Evolutionary conservation across 805 yeast species (phyloP).

Genomic region (Ogataea haglerorum): DNA sequence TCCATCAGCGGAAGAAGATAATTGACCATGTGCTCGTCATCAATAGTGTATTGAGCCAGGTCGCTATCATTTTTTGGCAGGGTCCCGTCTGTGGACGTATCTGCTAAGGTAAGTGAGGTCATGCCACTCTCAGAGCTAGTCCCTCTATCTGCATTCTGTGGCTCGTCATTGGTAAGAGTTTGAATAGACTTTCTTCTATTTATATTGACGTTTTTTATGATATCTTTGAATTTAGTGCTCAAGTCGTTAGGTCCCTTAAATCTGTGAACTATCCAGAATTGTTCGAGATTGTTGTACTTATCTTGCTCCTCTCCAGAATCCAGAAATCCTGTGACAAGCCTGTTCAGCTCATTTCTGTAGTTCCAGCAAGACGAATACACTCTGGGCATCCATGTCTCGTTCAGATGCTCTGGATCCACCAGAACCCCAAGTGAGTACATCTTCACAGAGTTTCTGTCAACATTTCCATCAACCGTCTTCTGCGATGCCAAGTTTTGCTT

Average conservation of each 20-base stretch:
- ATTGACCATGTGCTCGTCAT: slow-evolving; percentile 42
- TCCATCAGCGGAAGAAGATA: slow-evolving; percentile 45
- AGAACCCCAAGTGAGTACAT: slow-evolving; percentile 67
- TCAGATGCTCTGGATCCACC: slow-evolving; percentile 39
- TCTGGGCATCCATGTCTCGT: slow-evolving; percentile 39
- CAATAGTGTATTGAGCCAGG: not conserved
- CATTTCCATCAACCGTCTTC: slow-evolving; percentile 15
- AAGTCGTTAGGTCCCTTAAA: slow-evolving; percentile 30
- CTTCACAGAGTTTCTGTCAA: slow-evolving; percentile 44
- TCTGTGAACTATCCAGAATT: slow-evolving; percentile 31
- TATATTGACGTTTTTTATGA: slow-evolving; percentile 21
- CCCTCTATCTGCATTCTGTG: slow-evolving; percentile 15
- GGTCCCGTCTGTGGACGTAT: too few relatives aligned
- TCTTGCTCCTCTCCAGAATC: slow-evolving; percentile 18
- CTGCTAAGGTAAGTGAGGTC: slow-evolving; percentile 15
- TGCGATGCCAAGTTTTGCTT: slow-evolving; percentile 36
- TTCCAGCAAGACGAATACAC: slow-evolving; percentile 43
- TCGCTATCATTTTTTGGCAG: not conserved
- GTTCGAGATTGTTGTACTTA: slow-evolving; percentile 20
- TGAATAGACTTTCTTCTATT: slow-evolving; percentile 24
- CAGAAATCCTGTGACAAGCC: slow-evolving; percentile 30
- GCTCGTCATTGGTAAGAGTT: slow-evolving; percentile 17
- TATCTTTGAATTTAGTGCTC: slow-evolving; percentile 22
- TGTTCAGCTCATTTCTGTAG: slow-evolving; percentile 35
- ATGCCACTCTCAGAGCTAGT: slow-evolving; percentile 13